Percentiles rank a stretch among this genome's conserved stretches.
These are phyloP conservation scores for Termitomyces titanicus DNA, from an alignment of 768 basidiomycete species.

Conservation along the genomic window DNA sequence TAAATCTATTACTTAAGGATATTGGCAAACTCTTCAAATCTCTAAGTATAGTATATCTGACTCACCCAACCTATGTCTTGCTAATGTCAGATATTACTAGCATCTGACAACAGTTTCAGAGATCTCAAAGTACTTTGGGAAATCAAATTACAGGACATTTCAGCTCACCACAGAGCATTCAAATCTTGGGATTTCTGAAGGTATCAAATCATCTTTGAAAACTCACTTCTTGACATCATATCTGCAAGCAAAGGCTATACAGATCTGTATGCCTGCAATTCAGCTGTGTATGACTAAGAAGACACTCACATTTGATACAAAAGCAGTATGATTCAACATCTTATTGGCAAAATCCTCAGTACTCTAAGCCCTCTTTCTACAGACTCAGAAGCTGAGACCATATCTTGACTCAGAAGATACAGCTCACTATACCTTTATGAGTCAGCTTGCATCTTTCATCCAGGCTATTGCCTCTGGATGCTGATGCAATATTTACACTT, in stretches of 20 bases:
- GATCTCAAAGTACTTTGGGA: too few species aligned
- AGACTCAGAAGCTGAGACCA: neutral
- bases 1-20: constrained; percentile 26
- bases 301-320: neutral
- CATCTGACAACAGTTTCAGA: neutral
- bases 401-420: neutral
- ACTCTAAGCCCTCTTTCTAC: too few species aligned
- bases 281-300: neutral
- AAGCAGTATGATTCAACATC: neutral
- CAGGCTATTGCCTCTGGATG: neutral
- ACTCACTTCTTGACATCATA: neutral
- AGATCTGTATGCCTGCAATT: neutral
- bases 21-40: too few species aligned
- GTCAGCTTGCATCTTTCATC: neutral
- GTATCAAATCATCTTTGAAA: neutral
- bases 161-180: neutral
- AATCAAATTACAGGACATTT: too few species aligned
- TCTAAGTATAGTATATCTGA: neutral
- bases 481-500: constrained; percentile 22
- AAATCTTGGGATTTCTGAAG: neutral
- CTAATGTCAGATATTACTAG: neutral
- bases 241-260: neutral
- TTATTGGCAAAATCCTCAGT: too few species aligned
- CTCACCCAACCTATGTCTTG: too few species aligned
- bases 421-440: neutral